These are phyloP conservation scores for Quillaja saponaria DNA, from an alignment of 306 rosid genomes.

Conservation along the genomic window DNA sequence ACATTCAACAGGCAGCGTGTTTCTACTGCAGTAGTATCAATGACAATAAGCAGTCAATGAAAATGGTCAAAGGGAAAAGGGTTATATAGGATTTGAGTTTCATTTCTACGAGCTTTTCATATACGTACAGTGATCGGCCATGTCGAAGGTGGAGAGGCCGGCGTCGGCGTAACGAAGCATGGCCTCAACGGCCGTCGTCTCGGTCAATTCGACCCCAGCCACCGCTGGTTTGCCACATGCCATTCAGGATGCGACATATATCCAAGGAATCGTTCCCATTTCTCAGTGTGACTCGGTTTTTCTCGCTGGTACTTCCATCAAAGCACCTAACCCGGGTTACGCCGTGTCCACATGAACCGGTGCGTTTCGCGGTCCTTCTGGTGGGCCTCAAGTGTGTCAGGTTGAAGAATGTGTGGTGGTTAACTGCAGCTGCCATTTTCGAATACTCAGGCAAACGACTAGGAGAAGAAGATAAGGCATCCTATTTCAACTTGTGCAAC, in stretches of 20 bases:
- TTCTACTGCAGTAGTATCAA: too few species aligned
- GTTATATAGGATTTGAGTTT: too few species aligned
- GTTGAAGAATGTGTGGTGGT: slow-evolving; percentile 23
- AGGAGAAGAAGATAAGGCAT: slow-evolving; percentile 30
- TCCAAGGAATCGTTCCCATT: slow-evolving; percentile 65
- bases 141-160: slow-evolving; percentile 84
- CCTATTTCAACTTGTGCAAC: background rate
- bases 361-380: background rate
- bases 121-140: slow-evolving; percentile 90
- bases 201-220: slow-evolving; percentile 90
- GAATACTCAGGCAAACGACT: background rate
- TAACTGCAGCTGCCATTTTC: slow-evolving; percentile 37
- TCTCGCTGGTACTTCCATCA: slow-evolving; percentile 34
- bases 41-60: too few species aligned
- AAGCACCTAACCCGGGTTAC: slow-evolving; percentile 47
- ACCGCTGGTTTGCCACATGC: slow-evolving; percentile 93
- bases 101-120: too few species aligned
- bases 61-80: too few species aligned
- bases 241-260: slow-evolving; percentile 73
- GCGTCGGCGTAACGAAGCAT: slow-evolving; percentile 89
- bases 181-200: slow-evolving; percentile 74
- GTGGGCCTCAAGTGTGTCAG: slow-evolving; percentile 30
- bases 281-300: slow-evolving; percentile 47
- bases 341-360: slow-evolving; percentile 5
- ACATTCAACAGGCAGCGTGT: too few species aligned